Base-by-base conservation (phyloP, 176 grass and related monocot species). In the Bothriochloa decipiens region DNA sequence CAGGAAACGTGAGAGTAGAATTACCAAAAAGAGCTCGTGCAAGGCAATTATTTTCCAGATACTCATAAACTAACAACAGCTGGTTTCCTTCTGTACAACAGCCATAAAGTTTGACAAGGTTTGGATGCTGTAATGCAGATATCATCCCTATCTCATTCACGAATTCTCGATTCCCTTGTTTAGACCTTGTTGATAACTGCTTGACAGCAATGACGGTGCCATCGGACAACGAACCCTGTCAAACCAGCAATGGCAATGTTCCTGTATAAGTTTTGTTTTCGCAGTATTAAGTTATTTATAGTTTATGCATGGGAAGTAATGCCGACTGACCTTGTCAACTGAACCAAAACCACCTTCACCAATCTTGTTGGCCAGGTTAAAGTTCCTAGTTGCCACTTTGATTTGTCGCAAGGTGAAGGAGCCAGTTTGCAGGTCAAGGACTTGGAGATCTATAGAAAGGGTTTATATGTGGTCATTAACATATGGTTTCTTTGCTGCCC, bases 291-390 rank as follows among this genome's bases (percentile, higher is more conserved):
- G n/a, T 8, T 43, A 15, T 57, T 47, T 28, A 57, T 70, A 57
- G 71, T 70, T 72, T 85, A 77, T 81, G 82, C 9, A 18, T 57
- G 65, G 41, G n/a, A 76, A 67, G 47, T n/a, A n/a, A n/a, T 35
- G 33, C 4, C 4, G 73, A 28, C 77, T 77, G 71, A 91, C 96
- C 96, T 98, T 98, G 57, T 98, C 93, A 74, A 98, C 96, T 67
- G 96, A 95, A 83, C 96, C 91, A 83, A 95, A 98, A 81, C 93
- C 93, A 60, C 96, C 93, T 93, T 98, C 96, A 15, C 96, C 96
- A 63, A 98, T 92, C 84, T 95, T 93, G 66, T 98, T 95, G 22
- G 70, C 85, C 67, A 58, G 28, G 74, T 95, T 81, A 16, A 98
- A 98, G 81, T 93, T 95, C 58, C 83, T 89, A 60, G 96, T 98